Evolutionary conservation across 371 early-diverging fungal species (phyloP), one percentile per base, ranked within the genome.

Genomic region (Rhizomucor miehei): DNA sequence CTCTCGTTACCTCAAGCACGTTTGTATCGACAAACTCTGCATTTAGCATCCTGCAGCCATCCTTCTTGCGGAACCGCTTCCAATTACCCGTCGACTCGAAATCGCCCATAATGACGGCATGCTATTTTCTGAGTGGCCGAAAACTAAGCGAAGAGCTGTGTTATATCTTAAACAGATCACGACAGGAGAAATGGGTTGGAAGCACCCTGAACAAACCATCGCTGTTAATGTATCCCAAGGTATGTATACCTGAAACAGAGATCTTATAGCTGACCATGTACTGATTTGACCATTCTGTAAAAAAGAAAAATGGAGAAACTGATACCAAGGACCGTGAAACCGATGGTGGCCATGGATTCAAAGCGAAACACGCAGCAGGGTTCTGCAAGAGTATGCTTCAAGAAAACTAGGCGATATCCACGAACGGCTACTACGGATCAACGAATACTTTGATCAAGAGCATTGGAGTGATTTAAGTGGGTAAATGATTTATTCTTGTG

Each of bases 111-210:
- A 12, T 37, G 17, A 63, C 64, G 8, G 45, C 47, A 12, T 56
- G 65, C 3, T 21, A 59, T 0, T 74, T 66, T 48, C 46, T 75
- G 17, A 56, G 62, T 4, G 79, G 78, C 17, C 71, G 77, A 4
- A 63, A 63, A 6, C 50, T 84, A 1, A 69, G 82, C 9, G 82
- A 84, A 48, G 84, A 84, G 24, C 72, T 81, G 44, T 75, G 81
- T 29, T 84, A 84, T 48, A 75, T 84, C 6, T 25, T 84, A 46
- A 77, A 81, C 17, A 64, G 84, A 36, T 54, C 68, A 6, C 66
- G 70, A 38, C 46, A 70, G 1, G 73, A 69, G 9, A 79, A 81
- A 52, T 80, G 77, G 75, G 68, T 67, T 2, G 82, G 82, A 1
- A 80, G 71, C 45, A 65, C 74, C 9, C 59, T 84, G 24, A 57